Evolutionary conservation across 331 rosid species (phyloP).

Genomic region (Rosa hybrid): DNA sequence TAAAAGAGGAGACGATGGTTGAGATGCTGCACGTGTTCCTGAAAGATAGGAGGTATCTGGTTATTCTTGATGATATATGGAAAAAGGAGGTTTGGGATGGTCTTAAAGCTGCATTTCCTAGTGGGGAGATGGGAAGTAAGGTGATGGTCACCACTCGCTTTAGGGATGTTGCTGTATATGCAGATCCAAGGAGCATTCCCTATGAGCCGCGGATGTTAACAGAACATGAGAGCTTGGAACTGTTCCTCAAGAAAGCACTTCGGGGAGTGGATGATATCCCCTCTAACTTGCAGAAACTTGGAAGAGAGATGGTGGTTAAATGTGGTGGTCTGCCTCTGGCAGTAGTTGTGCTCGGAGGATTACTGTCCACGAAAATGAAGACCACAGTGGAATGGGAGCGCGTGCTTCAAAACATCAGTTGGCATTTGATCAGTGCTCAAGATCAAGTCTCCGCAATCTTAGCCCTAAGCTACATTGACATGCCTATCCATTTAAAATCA

Average conservation of each 20-base stretch:
- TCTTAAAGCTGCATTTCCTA: conserved; percentile 18
- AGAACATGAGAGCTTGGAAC: conserved; percentile 37
- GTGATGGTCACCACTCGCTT: conserved; percentile 21
- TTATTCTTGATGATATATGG: conserved; percentile 32
- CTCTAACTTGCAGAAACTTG: not conserved
- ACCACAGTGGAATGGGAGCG: not conserved
- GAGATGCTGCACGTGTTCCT: not conserved
- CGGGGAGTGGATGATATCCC: not conserved
- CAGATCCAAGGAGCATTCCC: conserved; percentile 32
- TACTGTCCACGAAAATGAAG: not conserved
- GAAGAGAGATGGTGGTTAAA: not conserved
- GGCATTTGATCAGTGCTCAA: not conserved
- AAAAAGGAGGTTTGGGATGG: not conserved
- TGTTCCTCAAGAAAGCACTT: conserved; percentile 1
- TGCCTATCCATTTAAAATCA: conserved; percentile 53
- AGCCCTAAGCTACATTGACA: conserved; percentile 41
- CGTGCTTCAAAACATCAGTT: conserved; percentile 9
- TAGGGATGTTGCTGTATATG: conserved; percentile 31
- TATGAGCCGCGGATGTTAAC: conserved; percentile 38
- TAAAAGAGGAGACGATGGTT: not conserved
- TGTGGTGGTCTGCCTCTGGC: conserved; percentile 12
- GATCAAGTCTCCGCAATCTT: conserved; percentile 15
- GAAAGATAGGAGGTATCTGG: conserved; percentile 5
- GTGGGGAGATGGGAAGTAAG: conserved; percentile 17
- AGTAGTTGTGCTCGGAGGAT: conserved; percentile 14